These are phyloP conservation scores for Fusarium sp. DNA, from an alignment of 2,329 filamentous ascomycete genomes.

Conservation along the genomic window DNA sequence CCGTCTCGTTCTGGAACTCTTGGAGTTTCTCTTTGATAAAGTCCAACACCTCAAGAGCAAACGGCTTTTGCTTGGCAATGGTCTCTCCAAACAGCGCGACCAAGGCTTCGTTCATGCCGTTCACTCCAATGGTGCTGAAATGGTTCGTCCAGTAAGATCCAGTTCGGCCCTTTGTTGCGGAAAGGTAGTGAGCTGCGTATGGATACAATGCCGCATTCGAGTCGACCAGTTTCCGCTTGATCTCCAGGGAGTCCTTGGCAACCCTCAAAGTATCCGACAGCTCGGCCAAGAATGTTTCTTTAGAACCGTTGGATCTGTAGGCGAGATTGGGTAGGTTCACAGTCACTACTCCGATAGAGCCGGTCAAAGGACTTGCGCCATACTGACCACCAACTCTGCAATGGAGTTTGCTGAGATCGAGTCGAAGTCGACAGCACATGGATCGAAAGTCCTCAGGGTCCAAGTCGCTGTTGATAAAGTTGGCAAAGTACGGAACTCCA, in stretches of 20 bases:
- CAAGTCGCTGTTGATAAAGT: slow-evolving; percentile 40
- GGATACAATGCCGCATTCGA: slow-evolving; percentile 30
- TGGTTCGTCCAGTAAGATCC: slow-evolving; percentile 40
- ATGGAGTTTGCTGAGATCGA: slow-evolving; percentile 38
- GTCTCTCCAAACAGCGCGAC: slow-evolving; percentile 15
- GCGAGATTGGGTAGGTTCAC: slow-evolving; percentile 37
- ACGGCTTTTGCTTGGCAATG: not conserved
- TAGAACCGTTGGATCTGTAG: slow-evolving; percentile 20
- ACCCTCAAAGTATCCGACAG: slow-evolving; percentile 17
- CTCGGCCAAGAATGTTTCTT: slow-evolving; percentile 21
- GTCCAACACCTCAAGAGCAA: slow-evolving; percentile 25
- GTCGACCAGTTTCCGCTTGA: slow-evolving; percentile 33
- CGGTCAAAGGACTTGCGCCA: slow-evolving; percentile 35
- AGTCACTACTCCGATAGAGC: slow-evolving; percentile 36
- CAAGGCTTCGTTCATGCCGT: slow-evolving; percentile 37
- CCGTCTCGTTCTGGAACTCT: slow-evolving; percentile 30
- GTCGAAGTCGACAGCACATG: slow-evolving; percentile 38
- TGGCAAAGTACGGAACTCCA: slow-evolving; percentile 39
- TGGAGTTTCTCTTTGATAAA: slow-evolving; percentile 37
- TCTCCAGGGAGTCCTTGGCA: slow-evolving; percentile 36
- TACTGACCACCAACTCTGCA: slow-evolving; percentile 38
- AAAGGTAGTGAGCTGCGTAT: slow-evolving; percentile 34
- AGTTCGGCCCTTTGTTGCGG: slow-evolving; percentile 33
- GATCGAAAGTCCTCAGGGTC: slow-evolving; percentile 40
- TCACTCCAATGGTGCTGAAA: slow-evolving; percentile 39